Percentiles rank a stretch among this genome's conserved stretches.
Evolutionary conservation across 176 grass and related monocot genomes (phyloP).

Genomic region (Juncus effusus): DNA sequence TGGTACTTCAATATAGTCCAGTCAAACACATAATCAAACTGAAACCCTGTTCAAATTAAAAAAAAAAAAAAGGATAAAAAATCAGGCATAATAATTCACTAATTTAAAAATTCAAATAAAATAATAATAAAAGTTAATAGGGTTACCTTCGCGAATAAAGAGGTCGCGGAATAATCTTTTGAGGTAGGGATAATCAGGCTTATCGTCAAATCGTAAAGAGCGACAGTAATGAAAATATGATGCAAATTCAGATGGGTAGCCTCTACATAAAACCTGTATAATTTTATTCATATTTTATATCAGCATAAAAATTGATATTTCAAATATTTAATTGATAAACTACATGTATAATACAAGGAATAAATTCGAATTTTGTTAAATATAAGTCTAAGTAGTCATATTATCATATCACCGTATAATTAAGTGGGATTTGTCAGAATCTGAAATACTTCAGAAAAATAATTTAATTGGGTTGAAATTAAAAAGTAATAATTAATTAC

Average conservation of each 20-base stretch:
- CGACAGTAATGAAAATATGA: constrained; percentile 88
- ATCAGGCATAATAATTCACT: neutral
- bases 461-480: too few species aligned
- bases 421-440: too few species aligned
- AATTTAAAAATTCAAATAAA: neutral
- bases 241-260: constrained; percentile 69
- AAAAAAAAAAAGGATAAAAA: neutral
- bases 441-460: too few species aligned
- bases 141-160: constrained; percentile 83
- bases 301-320: neutral
- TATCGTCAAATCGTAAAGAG: constrained; percentile 74
- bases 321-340: neutral
- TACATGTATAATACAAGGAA: constrained; percentile 1
- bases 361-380: neutral
- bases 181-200: constrained; percentile 70
- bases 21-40: constrained; percentile 96
- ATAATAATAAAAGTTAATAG: neutral
- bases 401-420: too few species aligned
- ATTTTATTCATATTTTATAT: neutral
- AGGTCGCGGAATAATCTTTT: constrained; percentile 85
- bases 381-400: neutral
- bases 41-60: constrained; percentile 56
- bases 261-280: constrained; percentile 54
- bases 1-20: constrained; percentile 98
- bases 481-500: constrained; percentile 16